Conservation (phyloP, 352 stramenopile genomes). For the Discostella stelligera region DNA sequence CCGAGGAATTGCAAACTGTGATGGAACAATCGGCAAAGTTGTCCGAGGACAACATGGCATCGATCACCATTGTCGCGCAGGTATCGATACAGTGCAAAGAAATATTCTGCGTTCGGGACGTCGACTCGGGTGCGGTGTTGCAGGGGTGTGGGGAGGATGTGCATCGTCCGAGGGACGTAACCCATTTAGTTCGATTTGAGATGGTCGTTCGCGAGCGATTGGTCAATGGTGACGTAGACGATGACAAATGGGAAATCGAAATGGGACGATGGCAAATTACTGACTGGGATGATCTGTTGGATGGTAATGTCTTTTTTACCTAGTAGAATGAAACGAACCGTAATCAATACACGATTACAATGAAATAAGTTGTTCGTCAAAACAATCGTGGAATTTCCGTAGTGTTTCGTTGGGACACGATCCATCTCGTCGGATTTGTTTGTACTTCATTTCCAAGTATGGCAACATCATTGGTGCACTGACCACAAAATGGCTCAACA, state of each 20-base stretch:
- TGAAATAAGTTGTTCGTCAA: conserved; percentile 1
- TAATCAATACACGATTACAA: not conserved
- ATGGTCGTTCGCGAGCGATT: conserved; percentile 39
- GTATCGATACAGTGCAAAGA: conserved; percentile 70
- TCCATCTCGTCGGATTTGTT: conserved; percentile 12
- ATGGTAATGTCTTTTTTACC: conserved; percentile 59
- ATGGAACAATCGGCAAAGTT: conserved; percentile 30
- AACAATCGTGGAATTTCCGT: conserved; percentile 17
- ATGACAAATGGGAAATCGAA: conserved; percentile 27
- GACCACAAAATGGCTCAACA: conserved; percentile 3
- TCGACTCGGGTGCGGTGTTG: conserved; percentile 53
- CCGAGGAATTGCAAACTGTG: conserved; percentile 35
- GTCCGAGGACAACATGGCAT: conserved; percentile 16
- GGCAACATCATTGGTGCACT: conserved; percentile 14
- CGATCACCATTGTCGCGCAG: conserved; percentile 64
- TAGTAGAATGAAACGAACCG: not conserved
- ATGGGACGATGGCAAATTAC: conserved; percentile 70
- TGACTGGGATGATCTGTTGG: conserved; percentile 76
- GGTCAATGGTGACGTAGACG: not conserved
- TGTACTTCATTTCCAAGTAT: conserved; percentile 21
- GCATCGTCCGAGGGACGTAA: conserved; percentile 44
- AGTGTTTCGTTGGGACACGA: not conserved
- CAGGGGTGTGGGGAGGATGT: conserved; percentile 55
- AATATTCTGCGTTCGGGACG: conserved; percentile 69
- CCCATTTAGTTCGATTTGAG: conserved; percentile 73